Evolutionary conservation across 164 flowering plant species (phyloP), one percentile per base, ranked within the genome.

Genomic region (Magnolia officinalis): DNA sequence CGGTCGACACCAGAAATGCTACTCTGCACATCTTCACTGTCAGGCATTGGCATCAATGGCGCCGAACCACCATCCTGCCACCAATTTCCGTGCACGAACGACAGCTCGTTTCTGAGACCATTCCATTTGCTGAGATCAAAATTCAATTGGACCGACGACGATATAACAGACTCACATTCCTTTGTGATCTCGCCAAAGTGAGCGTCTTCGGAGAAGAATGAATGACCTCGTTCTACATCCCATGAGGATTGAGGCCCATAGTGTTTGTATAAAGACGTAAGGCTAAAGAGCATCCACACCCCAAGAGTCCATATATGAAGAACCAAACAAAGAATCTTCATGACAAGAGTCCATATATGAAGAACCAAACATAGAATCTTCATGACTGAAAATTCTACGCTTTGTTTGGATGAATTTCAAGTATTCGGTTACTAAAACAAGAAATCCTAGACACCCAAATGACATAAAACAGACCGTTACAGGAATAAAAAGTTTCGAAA

Each of bases 71-170:
- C 71, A 1, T 80, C 85, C 75, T 91, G 94, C 69, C 52, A 78
- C 97, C 97, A 93, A 84, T 91, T 94, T 49, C 97, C 95, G 84
- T 87, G 81, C 31, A 75, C 29, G 71, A 93, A 85, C 51, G 81
- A 77, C 6, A 90, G 77, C 74, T 80, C 89, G 66, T 87, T 79
- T 78, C 80, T 84, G 1, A 92, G 79, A 11, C 74, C 80, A 68
- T 75, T 70, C n/a, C 72, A 63, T 71, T 83, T 82, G 67, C 70
- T 68, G 49, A 72, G 79, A 75, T 82, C 85, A 74, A 83, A 79
- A 74, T 72, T 84, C 80, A 90, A 71, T 20, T 83, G 87, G 72
- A 86, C 72, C 55, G 91, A 90, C 75, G 86, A 83, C 72, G 88
- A 78, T 50, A 89, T 67, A 51, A 87, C 80, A 72, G 70, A 80